Percentiles rank a stretch among this genome's conserved stretches.
phyloP scores from a whole-genome alignment of 257 asterid species.

The Dorcoceras hygrometricum region DNA sequence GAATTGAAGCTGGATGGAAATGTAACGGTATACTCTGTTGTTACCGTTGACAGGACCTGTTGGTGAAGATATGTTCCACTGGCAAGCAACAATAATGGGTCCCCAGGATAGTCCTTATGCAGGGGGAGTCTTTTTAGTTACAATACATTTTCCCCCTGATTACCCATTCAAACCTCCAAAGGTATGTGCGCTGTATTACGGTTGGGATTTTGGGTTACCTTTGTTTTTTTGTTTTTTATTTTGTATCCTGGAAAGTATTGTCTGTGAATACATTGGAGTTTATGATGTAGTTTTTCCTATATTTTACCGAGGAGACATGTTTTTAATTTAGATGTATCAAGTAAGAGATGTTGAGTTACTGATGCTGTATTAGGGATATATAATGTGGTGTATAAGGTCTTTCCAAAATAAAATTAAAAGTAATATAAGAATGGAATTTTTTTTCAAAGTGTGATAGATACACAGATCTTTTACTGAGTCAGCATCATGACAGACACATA shows the following conservation, averaged over 20 bases:
- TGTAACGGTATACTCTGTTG: neutral
- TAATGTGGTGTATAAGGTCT: neutral
- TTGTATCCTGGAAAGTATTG: neutral
- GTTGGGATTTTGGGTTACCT: neutral
- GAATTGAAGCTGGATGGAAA: neutral
- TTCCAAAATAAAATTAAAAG: neutral
- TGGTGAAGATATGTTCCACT: conserved; percentile 25
- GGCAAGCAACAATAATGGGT: conserved; percentile 25
- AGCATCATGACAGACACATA: neutral
- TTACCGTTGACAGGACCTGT: conserved; percentile 18
- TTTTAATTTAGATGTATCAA: neutral
- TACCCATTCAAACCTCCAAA: conserved; percentile 26
- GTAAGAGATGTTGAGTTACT: neutral
- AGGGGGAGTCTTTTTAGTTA: conserved; percentile 23
- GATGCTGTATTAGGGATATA: neutral
- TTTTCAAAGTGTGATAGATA: neutral
- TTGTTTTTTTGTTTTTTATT: too few species aligned
- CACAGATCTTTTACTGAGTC: neutral
- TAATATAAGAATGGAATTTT: neutral
- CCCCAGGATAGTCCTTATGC: conserved; percentile 23
- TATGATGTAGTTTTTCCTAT: neutral
- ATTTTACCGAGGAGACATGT: neutral
- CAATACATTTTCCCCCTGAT: conserved; percentile 23
- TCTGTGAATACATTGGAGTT: neutral
- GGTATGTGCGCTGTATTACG: neutral